Conservation (phyloP, 2,329 filamentous ascomycete species). For the Thelonectria rubi region DNA sequence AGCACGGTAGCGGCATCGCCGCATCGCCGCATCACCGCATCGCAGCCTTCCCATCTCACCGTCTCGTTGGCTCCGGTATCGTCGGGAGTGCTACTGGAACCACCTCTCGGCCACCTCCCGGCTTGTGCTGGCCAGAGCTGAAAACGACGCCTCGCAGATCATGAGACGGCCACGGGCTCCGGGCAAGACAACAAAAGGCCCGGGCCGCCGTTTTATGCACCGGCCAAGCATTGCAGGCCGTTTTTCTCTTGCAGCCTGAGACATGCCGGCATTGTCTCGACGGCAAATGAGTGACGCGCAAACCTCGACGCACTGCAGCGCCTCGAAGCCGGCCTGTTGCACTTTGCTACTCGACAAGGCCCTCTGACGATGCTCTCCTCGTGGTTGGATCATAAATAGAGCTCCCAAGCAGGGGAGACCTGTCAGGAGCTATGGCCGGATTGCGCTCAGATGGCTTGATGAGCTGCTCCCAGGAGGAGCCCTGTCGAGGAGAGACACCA, state of each 20-base stretch:
- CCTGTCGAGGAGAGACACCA: constrained; percentile 19
- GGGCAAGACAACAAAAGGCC: constrained; percentile 3
- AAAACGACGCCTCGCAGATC: constrained; percentile 2
- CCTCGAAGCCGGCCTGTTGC: not conserved
- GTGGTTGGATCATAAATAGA: constrained; percentile 17
- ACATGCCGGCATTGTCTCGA: constrained; percentile 1
- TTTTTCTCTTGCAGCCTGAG: not conserved
- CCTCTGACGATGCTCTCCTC: constrained; percentile 20
- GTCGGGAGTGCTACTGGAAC: constrained; percentile 13
- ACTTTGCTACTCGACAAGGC: not conserved
- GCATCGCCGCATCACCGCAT: not conserved
- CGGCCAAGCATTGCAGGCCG: constrained; percentile 10
- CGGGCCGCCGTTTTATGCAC: constrained; percentile 6
- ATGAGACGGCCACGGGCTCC: not conserved
- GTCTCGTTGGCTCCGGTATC: constrained; percentile 9
- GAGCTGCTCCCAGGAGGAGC: constrained; percentile 23
- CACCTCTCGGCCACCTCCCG: constrained; percentile 2
- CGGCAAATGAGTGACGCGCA: constrained; percentile 11
- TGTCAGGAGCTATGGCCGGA: constrained; percentile 33
- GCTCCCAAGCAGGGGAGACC: constrained; percentile 26
- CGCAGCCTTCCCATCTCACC: not conserved
- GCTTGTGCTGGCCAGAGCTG: constrained; percentile 15
- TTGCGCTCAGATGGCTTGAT: constrained; percentile 25
- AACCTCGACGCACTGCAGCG: constrained; percentile 15
- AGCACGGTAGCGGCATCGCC: too few relatives aligned